phyloP scores from a whole-genome alignment of 148 eudicot genomes.

The Dysphania ambrosioides region DNA sequence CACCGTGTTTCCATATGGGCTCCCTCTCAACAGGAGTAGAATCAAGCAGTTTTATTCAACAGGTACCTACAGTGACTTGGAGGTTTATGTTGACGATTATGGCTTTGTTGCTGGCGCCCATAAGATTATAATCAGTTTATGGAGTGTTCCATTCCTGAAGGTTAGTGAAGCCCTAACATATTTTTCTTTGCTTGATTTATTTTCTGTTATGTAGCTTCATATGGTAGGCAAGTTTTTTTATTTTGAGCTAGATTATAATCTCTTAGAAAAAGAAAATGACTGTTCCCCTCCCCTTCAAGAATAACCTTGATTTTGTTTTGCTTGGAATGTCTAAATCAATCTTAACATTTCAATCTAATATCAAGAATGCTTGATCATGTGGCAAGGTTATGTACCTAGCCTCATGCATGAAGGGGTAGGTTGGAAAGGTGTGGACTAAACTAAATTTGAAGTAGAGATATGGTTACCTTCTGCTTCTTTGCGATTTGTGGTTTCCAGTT shows the following conservation, averaged over 20 bases:
- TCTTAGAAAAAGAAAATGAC: neutral
- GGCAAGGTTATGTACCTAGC: neutral
- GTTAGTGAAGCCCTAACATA: constrained; percentile 31
- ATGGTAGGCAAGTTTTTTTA: neutral
- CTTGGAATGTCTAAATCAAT: neutral
- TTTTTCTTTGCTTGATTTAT: neutral
- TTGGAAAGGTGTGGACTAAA: neutral
- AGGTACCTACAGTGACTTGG: constrained; percentile 65
- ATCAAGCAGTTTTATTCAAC: constrained; percentile 41
- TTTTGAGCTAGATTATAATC: neutral
- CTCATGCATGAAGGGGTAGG: neutral
- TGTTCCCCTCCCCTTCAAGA: neutral
- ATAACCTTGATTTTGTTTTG: neutral
- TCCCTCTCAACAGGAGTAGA: constrained; percentile 48
- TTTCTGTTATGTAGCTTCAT: neutral
- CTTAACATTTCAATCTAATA: neutral
- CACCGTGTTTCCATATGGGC: constrained; percentile 50
- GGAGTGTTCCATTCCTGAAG: constrained; percentile 91
- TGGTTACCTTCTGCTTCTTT: no score
- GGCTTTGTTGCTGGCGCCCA: constrained; percentile 54
- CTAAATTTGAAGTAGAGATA: neutral
- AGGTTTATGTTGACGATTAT: constrained; percentile 56
- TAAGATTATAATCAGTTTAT: constrained; percentile 68
- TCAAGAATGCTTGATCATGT: neutral
- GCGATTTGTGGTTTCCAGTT: neutral